phyloP scores from a whole-genome alignment of 345 rosid species.

The Kandelia obovata region DNA sequence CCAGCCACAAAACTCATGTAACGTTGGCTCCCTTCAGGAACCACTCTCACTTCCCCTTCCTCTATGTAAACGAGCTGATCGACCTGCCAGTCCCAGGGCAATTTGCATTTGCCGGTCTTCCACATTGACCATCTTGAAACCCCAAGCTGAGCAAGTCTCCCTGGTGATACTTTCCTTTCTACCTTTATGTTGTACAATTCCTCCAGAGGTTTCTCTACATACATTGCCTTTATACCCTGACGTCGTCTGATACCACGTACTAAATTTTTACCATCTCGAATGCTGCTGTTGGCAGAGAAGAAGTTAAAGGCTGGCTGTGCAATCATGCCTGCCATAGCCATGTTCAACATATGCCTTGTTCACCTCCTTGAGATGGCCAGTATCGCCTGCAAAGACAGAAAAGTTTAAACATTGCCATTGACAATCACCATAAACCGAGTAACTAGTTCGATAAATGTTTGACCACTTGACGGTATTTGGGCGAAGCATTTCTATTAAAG shows the following conservation, averaged over 20 bases:
- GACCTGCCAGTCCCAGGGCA: constrained; percentile 96
- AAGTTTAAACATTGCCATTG: not conserved
- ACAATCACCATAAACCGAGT: not conserved
- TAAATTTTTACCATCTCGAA: constrained; percentile 9
- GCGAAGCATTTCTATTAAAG: too few relatives aligned
- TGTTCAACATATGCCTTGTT: not conserved
- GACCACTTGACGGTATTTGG: too few relatives aligned
- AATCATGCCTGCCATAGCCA: constrained; percentile 44
- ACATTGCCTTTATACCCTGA: constrained; percentile 48
- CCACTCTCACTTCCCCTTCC: constrained; percentile 96
- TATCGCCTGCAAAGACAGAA: not conserved
- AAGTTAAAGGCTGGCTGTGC: constrained; percentile 30
- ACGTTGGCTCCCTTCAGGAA: constrained; percentile 72
- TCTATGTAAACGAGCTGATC: constrained; percentile 92
- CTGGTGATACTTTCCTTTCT: constrained; percentile 54
- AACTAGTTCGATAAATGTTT: too few relatives aligned
- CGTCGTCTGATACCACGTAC: constrained; percentile 11
- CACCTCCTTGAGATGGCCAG: constrained; percentile 9
- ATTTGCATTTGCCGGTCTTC: constrained; percentile 78
- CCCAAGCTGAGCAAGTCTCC: constrained; percentile 60
- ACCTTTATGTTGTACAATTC: constrained; percentile 79
- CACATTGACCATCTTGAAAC: constrained; percentile 81
- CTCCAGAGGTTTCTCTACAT: constrained; percentile 60
- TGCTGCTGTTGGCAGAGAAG: constrained; percentile 26
- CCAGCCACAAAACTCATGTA: constrained; percentile 85